phyloP scores from a whole-genome alignment of 2,329 filamentous ascomycete genomes.

The Fonsecaea pedrosoi region DNA sequence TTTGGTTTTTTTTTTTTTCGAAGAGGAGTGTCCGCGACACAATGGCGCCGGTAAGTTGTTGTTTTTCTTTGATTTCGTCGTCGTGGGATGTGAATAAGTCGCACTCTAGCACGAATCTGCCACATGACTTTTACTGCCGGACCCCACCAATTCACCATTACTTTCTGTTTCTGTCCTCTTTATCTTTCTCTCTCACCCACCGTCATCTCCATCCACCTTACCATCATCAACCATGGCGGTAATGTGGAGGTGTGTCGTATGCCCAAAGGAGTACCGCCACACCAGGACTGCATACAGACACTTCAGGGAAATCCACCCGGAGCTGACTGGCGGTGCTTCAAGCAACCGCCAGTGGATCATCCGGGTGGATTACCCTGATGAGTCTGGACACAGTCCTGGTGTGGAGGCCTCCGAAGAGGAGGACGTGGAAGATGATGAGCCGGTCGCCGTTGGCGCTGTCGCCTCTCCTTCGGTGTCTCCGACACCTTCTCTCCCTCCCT shows the following conservation, averaged over 20 bases:
- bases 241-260: conserved; percentile 10
- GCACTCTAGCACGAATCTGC: not conserved
- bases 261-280: conserved; percentile 5
- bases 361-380: conserved; percentile 36
- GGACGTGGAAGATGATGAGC: not conserved
- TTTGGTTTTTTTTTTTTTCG: too few species aligned
- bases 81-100: not conserved
- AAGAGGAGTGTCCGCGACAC: conserved; percentile 1
- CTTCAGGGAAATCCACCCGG: conserved; percentile 17
- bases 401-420: not conserved
- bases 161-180: not conserved
- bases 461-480: conserved; percentile 9
- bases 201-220: conserved; percentile 9
- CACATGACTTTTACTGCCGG: conserved; percentile 14
- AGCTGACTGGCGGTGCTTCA: not conserved
- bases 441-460: conserved; percentile 38
- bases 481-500: not conserved
- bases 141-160: not conserved
- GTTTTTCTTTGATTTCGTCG: not conserved
- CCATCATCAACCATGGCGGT: not conserved
- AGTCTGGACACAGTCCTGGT: not conserved
- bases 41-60: conserved; percentile 33
- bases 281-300: conserved; percentile 20
- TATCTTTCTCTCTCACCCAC: conserved; percentile 1
- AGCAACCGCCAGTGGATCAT: conserved; percentile 8